Percentiles rank a stretch among this genome's conserved stretches.
Evolutionary conservation across 1,284 basidiomycete species (phyloP).

Genomic region (Cryptococcus floricola): DNA sequence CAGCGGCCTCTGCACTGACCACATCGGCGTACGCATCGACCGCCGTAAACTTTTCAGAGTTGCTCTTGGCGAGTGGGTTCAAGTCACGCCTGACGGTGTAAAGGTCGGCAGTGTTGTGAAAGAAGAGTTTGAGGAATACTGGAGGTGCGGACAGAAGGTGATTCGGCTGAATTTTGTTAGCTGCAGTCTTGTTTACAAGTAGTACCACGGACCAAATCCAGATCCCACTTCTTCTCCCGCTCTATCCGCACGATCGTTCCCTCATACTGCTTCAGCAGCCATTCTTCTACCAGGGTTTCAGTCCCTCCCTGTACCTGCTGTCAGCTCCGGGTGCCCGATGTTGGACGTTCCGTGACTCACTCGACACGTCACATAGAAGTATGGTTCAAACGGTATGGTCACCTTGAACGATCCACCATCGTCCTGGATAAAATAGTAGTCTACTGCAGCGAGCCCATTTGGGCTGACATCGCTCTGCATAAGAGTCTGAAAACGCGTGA

Average conservation of each 20-base stretch:
- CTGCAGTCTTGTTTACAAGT: not conserved
- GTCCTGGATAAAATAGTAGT: slow-evolving; percentile 97
- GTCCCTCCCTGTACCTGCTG: slow-evolving; percentile 62
- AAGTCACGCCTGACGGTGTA: slow-evolving; percentile 83
- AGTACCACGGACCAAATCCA: slow-evolving; percentile 60
- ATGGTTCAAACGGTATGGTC: slow-evolving; percentile 89
- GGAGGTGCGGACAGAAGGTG: slow-evolving; percentile 90
- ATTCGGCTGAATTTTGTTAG: slow-evolving; percentile 60
- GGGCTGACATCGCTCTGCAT: slow-evolving; percentile 77
- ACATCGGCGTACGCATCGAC: slow-evolving; percentile 98
- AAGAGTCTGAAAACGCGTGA: slow-evolving; percentile 59
- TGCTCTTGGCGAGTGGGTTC: slow-evolving; percentile 81
- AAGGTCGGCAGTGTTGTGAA: slow-evolving; percentile 89
- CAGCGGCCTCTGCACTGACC: slow-evolving; percentile 66
- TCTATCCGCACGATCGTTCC: slow-evolving; percentile 74
- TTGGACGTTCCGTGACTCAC: slow-evolving; percentile 51
- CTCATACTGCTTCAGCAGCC: slow-evolving; percentile 90
- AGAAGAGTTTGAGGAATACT: slow-evolving; percentile 82
- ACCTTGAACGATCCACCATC: slow-evolving; percentile 95
- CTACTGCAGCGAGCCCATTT: slow-evolving; percentile 81
- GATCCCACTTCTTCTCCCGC: slow-evolving; percentile 85
- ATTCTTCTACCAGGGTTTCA: slow-evolving; percentile 91
- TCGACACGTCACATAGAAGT: slow-evolving; percentile 88
- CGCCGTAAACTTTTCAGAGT: slow-evolving; percentile 88
- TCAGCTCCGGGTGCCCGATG: not conserved